Evolutionary conservation across 257 asterid species (phyloP), one percentile per base, ranked within the genome.

Genomic region (Rauvolfia tetraphylla): DNA sequence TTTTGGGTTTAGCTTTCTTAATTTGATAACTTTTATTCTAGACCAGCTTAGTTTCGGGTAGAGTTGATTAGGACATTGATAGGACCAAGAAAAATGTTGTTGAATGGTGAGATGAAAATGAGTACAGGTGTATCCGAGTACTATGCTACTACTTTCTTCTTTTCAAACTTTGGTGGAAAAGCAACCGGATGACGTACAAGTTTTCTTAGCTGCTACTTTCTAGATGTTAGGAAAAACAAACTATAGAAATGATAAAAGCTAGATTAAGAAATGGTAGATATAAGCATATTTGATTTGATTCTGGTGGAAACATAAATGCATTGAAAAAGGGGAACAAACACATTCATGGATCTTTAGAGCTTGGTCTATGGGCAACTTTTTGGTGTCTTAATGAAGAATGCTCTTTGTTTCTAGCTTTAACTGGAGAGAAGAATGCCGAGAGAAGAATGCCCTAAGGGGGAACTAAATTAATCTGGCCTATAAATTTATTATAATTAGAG

Each of bases 191-290:
- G 18, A 38, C 23, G 8, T 22, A n/a, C n/a, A 67, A 22, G 8
- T 67, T 67, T 67, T 0, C 51, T 36, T 9, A 38, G 72, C 72
- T 67, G 72, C 51, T 67, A 18, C 48, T 65, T 65, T 67, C 31
- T 38, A 67, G 72, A 67, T 38, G 44, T 11, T 38, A 67, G 8
- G 49, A 44, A 65, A 34, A 6, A 18, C 23, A 13, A 61, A n/a
- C 38, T 14, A 17, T 0, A 31, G 10, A 36, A 66, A 36, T 7
- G 23, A 66, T 66, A 36, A 13, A 22, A 38, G 12, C 27, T 36
- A 20, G 31, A 66, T 22, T 66, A 20, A 65, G 10, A 65, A 36
- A 36, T 65, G 23, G 56, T 14, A 13, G 56, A 49, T 39, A 61
- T 61, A 61, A 29, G 68, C 66, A 61, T 61, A 27, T 29, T 17